These are phyloP conservation scores for Annona cherimola DNA, from an alignment of 164 flowering plant genomes.

Conservation along the genomic window DNA sequence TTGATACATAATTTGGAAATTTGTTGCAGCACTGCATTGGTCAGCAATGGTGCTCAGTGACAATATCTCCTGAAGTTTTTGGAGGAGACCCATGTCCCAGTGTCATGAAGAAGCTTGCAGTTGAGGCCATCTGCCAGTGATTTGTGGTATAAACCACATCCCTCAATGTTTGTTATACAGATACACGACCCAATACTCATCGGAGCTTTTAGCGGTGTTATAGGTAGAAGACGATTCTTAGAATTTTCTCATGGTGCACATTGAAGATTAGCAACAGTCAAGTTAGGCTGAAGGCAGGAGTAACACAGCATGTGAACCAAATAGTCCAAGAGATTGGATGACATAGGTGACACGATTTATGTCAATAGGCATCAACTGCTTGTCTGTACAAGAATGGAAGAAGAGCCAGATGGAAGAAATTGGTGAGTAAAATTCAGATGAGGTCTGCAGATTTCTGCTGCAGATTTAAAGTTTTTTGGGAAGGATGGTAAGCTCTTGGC, in stretches of 20 bases:
- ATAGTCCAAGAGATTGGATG: conserved; percentile 14
- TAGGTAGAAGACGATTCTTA: background rate
- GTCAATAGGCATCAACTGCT: background rate
- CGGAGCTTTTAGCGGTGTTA: conserved; percentile 2
- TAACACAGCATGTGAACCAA: conserved; percentile 18
- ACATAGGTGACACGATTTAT: background rate
- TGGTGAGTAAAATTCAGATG: background rate
- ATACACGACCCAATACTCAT: conserved; percentile 8
- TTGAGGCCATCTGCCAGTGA: conserved; percentile 34
- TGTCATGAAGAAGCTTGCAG: conserved; percentile 38
- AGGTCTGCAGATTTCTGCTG: background rate
- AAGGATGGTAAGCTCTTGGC: conserved; percentile 1
- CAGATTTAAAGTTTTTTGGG: background rate
- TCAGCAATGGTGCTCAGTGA: conserved; percentile 62
- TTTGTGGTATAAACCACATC: conserved; percentile 2
- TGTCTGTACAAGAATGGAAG: background rate
- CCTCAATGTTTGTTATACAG: conserved; percentile 6
- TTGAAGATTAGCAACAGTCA: background rate
- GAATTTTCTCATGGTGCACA: too few relatives aligned
- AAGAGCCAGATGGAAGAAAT: background rate
- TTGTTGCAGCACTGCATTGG: conserved; percentile 72
- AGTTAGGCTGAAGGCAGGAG: conserved; percentile 23
- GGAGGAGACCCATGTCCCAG: conserved; percentile 39
- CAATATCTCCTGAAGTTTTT: conserved; percentile 27
- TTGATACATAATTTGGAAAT: background rate